A percentile compares a stretch with the other conserved stretches of the same genome.
These are phyloP conservation scores for Gossypium trilobum DNA, from an alignment of 441 rosid species.

Conservation along the genomic window DNA sequence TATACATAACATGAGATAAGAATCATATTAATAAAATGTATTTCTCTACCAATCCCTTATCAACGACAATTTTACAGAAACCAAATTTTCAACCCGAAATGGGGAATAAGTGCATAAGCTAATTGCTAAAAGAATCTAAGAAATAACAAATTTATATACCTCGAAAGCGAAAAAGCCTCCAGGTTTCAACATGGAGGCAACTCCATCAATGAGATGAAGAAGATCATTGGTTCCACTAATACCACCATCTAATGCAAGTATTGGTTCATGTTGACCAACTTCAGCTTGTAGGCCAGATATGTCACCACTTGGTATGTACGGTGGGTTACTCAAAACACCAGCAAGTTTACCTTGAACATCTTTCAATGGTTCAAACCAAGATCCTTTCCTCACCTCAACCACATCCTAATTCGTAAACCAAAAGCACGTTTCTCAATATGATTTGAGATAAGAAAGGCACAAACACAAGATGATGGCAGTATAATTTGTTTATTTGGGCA, in stretches of 20 bases:
- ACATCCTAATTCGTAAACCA: slow-evolving; percentile 30
- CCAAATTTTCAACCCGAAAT: background rate
- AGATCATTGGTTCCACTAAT: slow-evolving; percentile 57
- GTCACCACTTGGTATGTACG: slow-evolving; percentile 71
- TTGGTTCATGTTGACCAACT: slow-evolving; percentile 83
- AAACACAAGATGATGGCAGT: background rate
- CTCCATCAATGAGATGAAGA: slow-evolving; percentile 53
- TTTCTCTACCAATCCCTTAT: background rate
- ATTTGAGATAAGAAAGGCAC: background rate
- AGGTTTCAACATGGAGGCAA: slow-evolving; percentile 54
- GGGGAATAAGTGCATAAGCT: background rate
- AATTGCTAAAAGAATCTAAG: background rate
- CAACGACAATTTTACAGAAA: background rate
- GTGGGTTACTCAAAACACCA: slow-evolving; percentile 80
- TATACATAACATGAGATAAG: background rate
- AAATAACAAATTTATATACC: slow-evolving; percentile 26
- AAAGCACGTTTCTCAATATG: slow-evolving; percentile 3
- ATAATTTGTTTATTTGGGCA: background rate
- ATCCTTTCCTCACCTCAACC: slow-evolving; percentile 60
- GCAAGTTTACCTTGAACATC: slow-evolving; percentile 54
- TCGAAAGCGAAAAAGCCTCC: slow-evolving; percentile 81
- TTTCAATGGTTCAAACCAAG: slow-evolving; percentile 74
- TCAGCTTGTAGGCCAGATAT: slow-evolving; percentile 69
- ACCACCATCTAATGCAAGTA: slow-evolving; percentile 84
- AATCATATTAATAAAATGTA: background rate